Base-by-base conservation (phyloP, 208 protist species). In the Endotrypanum monterogeii region DNA sequence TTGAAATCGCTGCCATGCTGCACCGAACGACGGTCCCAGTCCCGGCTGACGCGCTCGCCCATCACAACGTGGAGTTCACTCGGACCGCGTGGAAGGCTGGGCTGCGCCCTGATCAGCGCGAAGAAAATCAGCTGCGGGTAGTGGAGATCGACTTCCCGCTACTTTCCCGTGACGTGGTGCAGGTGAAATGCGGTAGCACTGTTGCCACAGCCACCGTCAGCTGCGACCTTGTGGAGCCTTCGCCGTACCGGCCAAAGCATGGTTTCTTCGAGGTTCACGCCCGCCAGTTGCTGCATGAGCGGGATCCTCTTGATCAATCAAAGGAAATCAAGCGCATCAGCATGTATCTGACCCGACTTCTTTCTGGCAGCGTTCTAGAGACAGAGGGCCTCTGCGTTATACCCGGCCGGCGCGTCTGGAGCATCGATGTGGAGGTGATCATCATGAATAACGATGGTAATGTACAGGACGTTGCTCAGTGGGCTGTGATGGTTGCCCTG, bases 391-490 rank as follows among this genome's bases (percentile, higher is more conserved):
- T 99, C 28, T 99, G 98, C 79, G 94, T 99, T 37, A 73, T 99
- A 39, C 93, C 98, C 1, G 96, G 96, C 23, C 84, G 89, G 32
- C 94, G 95, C 25, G 98, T 98, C 71, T 98, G 95, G 94, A 93
- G 88, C 50, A 71, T 99, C 9, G 73, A 77, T 18, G 83, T 90
- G 14, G 90, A 98, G 52, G 84, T 99, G 35, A 74, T 90, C 18
- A 76, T 99, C 16, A 51, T 99, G n/a, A 98, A 99, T 79, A 83
- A 99, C 78, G 94, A 96, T 77, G 98, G 98, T 30, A 99, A 99
- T 83, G 50, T 94, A 30, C 78, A 86, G 2, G 98, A 99, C 80
- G 90, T 85, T 62, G 89, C 89, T 18, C 70, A 86, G 56, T 92
- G 98, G 71, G 97, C 98, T 0, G 89, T 89, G 12, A 83, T 99